phyloP scores from a whole-genome alignment of 768 basidiomycete species.

The Hirschioporus abietinus region DNA sequence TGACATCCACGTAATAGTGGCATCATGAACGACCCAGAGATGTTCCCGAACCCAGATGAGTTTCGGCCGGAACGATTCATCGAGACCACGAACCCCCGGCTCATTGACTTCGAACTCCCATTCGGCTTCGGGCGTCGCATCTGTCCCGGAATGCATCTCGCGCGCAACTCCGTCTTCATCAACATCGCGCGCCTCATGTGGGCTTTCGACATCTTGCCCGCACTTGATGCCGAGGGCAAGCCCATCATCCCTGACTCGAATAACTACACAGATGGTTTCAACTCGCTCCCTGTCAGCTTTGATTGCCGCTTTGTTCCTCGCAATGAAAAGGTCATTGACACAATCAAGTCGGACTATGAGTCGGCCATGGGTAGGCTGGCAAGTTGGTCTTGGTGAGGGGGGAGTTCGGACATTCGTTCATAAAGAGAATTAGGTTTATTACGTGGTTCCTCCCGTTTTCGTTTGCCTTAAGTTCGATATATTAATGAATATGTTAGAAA shows the following conservation, averaged over 20 bases:
- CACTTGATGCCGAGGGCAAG: conserved; percentile 2
- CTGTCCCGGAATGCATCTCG: conserved; percentile 17
- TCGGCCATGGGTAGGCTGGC: neutral
- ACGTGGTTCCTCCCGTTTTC: neutral
- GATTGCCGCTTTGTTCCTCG: conserved; percentile 3
- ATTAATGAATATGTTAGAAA: no score
- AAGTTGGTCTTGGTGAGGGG: neutral
- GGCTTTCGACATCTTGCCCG: conserved; percentile 15
- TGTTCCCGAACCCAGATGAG: conserved; percentile 17
- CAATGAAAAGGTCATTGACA: neutral
- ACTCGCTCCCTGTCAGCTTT: neutral
- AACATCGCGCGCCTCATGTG: conserved; percentile 13
- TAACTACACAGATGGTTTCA: neutral
- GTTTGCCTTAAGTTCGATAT: no score
- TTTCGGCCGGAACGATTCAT: conserved; percentile 23
- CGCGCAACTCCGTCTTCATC: conserved; percentile 13
- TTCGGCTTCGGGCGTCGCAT: conserved; percentile 21
- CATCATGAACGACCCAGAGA: conserved; percentile 15
- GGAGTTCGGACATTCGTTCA: neutral
- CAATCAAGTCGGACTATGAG: neutral
- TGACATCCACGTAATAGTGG: conserved; percentile 4
- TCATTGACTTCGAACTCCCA: conserved; percentile 12
- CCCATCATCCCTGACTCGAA: neutral
- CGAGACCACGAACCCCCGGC: conserved; percentile 11
- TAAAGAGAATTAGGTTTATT: neutral